Conservation (phyloP, 768 basidiomycete genomes). For the Tulasnella sp. region DNA sequence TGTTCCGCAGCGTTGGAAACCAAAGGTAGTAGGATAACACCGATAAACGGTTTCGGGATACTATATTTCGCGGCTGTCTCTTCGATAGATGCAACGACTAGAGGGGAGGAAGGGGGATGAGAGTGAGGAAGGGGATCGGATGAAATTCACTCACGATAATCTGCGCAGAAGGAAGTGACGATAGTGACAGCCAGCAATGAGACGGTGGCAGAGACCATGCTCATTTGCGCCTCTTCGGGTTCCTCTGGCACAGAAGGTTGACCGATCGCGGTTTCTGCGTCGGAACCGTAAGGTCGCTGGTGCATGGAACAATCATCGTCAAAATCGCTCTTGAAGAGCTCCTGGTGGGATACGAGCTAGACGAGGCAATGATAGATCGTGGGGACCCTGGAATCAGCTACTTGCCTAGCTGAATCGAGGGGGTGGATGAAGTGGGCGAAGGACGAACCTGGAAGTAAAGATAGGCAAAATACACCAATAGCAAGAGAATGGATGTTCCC, state of each 20-base stretch:
- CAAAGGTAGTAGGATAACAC: constrained; percentile 74
- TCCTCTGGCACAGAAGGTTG: neutral
- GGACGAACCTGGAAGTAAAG: constrained; percentile 16
- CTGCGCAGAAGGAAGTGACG: constrained; percentile 78
- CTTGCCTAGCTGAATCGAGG: too few relatives aligned
- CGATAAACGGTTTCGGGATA: constrained; percentile 78
- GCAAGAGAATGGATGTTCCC: constrained; percentile 17
- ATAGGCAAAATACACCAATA: constrained; percentile 16
- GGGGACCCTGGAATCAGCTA: too few relatives aligned
- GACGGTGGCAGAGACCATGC: constrained; percentile 15
- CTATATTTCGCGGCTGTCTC: constrained; percentile 71
- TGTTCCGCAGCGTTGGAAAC: constrained; percentile 85
- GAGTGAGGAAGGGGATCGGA: neutral
- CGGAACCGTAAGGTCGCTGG: too few relatives aligned
- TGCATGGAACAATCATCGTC: too few relatives aligned
- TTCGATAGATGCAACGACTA: constrained; percentile 85
- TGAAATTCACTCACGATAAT: constrained; percentile 46
- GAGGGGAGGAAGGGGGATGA: neutral
- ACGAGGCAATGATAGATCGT: neutral
- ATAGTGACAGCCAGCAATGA: constrained; percentile 57
- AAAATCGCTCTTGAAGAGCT: constrained; percentile 8
- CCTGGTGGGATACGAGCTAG: constrained; percentile 15
- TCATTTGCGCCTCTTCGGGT: constrained; percentile 13
- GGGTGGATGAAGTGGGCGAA: neutral
- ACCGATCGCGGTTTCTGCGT: neutral